Conservation (phyloP, 345 rosid genomes). For the Aquilaria sinensis region DNA sequence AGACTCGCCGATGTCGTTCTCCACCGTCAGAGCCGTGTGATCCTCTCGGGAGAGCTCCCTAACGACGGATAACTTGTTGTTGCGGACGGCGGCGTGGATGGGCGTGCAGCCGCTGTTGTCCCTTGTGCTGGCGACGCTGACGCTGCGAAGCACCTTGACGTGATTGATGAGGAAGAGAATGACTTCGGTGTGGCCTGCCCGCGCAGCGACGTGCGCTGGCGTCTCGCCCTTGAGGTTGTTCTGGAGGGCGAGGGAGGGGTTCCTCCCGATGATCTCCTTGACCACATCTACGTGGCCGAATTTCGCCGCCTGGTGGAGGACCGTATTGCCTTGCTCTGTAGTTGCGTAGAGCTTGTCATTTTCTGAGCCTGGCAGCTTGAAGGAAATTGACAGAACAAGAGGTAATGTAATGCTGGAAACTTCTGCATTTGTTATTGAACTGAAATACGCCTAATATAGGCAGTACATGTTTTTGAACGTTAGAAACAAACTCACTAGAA, state of each 20-base stretch:
- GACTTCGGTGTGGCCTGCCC: constrained; percentile 10
- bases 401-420: no score
- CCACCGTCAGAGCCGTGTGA: not conserved
- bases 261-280: constrained; percentile 6
- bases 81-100: constrained; percentile 8
- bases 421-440: no score
- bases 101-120: constrained; percentile 11
- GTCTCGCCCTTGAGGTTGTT: constrained; percentile 20
- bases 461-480: no score
- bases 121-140: not conserved
- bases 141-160: not conserved
- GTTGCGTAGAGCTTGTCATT: not conserved
- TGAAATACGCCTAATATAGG: no score
- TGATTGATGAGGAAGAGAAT: constrained; percentile 12
- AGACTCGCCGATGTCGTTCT: constrained; percentile 7
- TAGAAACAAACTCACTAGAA: no score
- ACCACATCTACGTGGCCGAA: constrained; percentile 9
- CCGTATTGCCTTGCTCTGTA: constrained; percentile 8
- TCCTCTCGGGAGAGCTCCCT: not conserved
- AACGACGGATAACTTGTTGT: not conserved
- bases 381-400: no score
- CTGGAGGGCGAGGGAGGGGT: constrained; percentile 12
- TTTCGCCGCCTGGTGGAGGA: constrained; percentile 22
- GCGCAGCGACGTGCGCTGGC: constrained; percentile 20
- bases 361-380: no score